A percentile compares a stretch with the other conserved stretches of the same genome.
Conservation (phyloP, 768 basidiomycete species). For the Crassisporium funariophilum region DNA sequence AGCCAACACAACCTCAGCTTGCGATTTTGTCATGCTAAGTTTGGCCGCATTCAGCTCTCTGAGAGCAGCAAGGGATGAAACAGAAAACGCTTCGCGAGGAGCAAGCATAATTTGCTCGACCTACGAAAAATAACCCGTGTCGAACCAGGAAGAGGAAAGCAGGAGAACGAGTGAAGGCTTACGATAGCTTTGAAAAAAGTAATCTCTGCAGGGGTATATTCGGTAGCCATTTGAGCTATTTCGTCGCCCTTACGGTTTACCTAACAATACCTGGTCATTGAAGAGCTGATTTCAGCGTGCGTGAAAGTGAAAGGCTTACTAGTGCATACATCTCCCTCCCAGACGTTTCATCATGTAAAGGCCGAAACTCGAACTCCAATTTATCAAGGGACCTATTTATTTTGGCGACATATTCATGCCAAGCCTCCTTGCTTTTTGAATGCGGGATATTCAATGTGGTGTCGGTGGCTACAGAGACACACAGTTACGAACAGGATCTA, state of each 20-base stretch:
- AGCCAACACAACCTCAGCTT: conserved; percentile 68
- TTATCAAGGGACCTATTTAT: conserved; percentile 67
- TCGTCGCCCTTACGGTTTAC: conserved; percentile 82
- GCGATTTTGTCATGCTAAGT: conserved; percentile 70
- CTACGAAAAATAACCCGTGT: conserved; percentile 44
- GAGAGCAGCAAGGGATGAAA: conserved; percentile 76
- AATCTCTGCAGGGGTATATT: conserved; percentile 79
- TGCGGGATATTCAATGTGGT: conserved; percentile 48
- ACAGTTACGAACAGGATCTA: conserved; percentile 11
- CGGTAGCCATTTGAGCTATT: conserved; percentile 82
- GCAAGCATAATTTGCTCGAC: conserved; percentile 88
- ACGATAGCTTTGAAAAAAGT: conserved; percentile 85
- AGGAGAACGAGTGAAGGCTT: conserved; percentile 25
- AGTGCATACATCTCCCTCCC: conserved; percentile 69
- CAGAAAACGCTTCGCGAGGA: conserved; percentile 69
- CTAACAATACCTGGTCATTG: conserved; percentile 36
- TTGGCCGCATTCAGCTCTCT: conserved; percentile 67
- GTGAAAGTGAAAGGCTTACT: conserved; percentile 42
- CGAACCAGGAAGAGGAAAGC: neutral
- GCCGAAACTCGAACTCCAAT: conserved; percentile 74
- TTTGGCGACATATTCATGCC: conserved; percentile 59
- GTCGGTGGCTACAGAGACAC: conserved; percentile 48
- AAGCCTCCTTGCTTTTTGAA: conserved; percentile 44
- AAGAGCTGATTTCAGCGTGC: too few relatives aligned
- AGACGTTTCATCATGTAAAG: conserved; percentile 60